These are phyloP conservation scores for Daldinia sp. DNA, from an alignment of 2,329 filamentous ascomycete species.

Conservation along the genomic window DNA sequence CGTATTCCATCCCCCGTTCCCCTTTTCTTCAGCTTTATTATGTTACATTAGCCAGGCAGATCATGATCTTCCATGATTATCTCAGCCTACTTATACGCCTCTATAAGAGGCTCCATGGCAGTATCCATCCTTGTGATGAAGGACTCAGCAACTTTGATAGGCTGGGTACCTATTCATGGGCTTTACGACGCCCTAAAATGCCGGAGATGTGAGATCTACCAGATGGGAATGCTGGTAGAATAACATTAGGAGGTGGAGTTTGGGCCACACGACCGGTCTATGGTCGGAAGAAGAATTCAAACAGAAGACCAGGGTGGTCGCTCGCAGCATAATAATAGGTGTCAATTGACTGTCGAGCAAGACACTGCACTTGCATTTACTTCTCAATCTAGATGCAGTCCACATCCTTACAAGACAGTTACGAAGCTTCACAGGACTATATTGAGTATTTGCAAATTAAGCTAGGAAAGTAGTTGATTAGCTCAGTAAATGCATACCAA, in stretches of 20 bases:
- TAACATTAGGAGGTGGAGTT: conserved; percentile 15
- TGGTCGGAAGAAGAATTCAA: conserved; percentile 12
- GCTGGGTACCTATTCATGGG: conserved; percentile 31
- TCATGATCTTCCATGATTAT: conserved; percentile 26
- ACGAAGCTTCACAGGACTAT: conserved; percentile 1
- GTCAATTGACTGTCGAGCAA: conserved; percentile 13
- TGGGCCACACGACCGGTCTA: neutral
- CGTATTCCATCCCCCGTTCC: conserved; percentile 15
- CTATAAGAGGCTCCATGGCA: conserved; percentile 19
- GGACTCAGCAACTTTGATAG: conserved; percentile 20
- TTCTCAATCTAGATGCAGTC: conserved; percentile 11
- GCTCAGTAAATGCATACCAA: conserved; percentile 18
- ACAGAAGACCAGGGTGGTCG: conserved; percentile 3
- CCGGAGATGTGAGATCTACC: conserved; percentile 22
- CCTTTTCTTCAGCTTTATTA: conserved; percentile 12
- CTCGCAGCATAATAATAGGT: conserved; percentile 19
- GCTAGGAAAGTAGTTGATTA: conserved; percentile 9
- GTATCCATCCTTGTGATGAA: conserved; percentile 20
- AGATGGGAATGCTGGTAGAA: conserved; percentile 22
- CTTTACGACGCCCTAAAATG: conserved; percentile 35
- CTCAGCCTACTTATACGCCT: conserved; percentile 20
- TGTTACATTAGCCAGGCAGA: conserved; percentile 22
- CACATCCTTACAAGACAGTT: conserved; percentile 1
- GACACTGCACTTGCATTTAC: conserved; percentile 12
- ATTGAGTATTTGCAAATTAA: conserved; percentile 9